Conservation (phyloP, 73 alveolate genomes). For the Durusdinium trenchii region DNA sequence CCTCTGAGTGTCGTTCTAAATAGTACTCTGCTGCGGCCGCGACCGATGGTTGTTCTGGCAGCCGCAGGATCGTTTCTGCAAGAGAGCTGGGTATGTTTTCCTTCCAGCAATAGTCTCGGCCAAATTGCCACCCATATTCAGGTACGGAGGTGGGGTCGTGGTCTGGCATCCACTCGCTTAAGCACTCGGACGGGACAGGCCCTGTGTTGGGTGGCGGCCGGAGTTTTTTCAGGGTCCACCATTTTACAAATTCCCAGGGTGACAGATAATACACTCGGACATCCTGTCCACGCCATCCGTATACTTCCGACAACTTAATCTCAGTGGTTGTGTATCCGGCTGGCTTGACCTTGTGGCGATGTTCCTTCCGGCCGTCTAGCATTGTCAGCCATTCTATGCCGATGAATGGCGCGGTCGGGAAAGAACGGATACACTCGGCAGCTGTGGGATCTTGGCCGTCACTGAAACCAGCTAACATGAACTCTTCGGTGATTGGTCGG, state of each 20-base stretch:
- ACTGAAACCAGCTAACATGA: neutral
- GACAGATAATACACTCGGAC: neutral
- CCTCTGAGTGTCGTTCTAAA: too few species aligned
- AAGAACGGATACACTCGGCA: neutral
- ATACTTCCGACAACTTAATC: neutral
- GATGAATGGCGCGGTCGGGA: neutral
- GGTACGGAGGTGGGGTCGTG: neutral
- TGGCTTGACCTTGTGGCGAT: neutral
- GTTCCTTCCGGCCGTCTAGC: neutral
- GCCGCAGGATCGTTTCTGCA: neutral
- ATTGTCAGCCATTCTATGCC: neutral
- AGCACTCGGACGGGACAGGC: neutral
- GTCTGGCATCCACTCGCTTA: neutral
- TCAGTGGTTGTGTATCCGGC: neutral
- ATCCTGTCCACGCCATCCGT: neutral
- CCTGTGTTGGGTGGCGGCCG: neutral
- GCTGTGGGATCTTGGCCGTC: neutral
- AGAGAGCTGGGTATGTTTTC: neutral
- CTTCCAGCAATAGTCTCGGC: neutral
- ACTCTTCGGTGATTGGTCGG: neutral
- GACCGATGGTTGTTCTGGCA: too few species aligned
- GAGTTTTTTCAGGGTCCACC: neutral
- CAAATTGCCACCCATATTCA: neutral
- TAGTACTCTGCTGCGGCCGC: too few species aligned
- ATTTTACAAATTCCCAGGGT: neutral